Evolutionary conservation across 2,329 filamentous ascomycete species (phyloP), one percentile per base, ranked within the genome.

Genomic region (Metarhizium anisopliae): DNA sequence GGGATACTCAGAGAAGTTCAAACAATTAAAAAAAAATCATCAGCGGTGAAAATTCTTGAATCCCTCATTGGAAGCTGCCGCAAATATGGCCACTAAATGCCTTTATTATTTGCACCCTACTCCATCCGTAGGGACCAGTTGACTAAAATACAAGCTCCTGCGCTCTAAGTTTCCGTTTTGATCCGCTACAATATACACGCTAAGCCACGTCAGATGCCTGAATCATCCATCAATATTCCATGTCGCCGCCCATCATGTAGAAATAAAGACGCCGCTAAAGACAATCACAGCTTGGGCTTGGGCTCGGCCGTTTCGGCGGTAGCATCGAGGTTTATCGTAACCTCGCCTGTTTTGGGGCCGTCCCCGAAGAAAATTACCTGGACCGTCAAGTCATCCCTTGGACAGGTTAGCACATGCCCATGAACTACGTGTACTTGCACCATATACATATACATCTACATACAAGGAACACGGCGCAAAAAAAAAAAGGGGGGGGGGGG

Each of bases 311-410:
- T 64, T 10, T 67, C 63, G 43, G 87, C 89, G 58, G 86, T 95
- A 2, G 94, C 94, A 66, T 96, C 93, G 60, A 86, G 78, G 71
- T 97, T 99, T 56, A 95, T 70, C 5, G 86, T 82, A 5, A 97
- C 87, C 60, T 87, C 86, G 40, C 92, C 91, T 35, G 81, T 87
- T 68, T 85, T 85, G 54, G 85, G 77, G 40, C 86, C 83, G 63
- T 95, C 84, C 58, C 94, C 94, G 65, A 99, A 99, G 80, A 99
- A 99, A 67, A 99, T 95, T 59, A 99, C 94, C 71, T 99, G 90
- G 16, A 99, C 93, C 0, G 94, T 99, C 60, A 99, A 75, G 68
- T 99, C 94, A 68, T 99, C 94, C 62, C 90, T 93, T 47, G 3
- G 25, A 40, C 3, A 38, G 1, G 16, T 50, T 40, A 54, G 47